These are phyloP conservation scores for Lichtheimia ramosa DNA, from an alignment of 371 early-diverging fungal genomes.

Conservation along the genomic window DNA sequence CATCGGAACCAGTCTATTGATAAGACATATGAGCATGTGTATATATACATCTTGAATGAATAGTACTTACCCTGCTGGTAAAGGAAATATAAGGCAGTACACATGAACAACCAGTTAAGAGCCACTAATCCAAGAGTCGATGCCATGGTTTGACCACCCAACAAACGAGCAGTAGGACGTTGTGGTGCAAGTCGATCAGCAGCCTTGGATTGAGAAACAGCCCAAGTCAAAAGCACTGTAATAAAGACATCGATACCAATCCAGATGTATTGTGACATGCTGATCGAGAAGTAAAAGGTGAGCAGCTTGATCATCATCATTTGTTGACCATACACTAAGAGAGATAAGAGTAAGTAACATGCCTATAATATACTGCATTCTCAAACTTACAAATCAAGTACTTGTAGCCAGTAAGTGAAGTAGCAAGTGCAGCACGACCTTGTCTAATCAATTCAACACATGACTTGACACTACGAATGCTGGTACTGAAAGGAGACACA, in stretches of 20 bases:
- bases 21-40: not conserved
- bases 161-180: slow-evolving; percentile 74
- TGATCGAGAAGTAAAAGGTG: slow-evolving; percentile 57
- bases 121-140: slow-evolving; percentile 64
- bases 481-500: slow-evolving; percentile 82
- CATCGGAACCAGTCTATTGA: slow-evolving; percentile 65
- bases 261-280: slow-evolving; percentile 65
- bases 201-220: slow-evolving; percentile 65
- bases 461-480: slow-evolving; percentile 30
- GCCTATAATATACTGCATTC: no score
- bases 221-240: slow-evolving; percentile 62
- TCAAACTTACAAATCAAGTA: slow-evolving; percentile 47
- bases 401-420: slow-evolving; percentile 77
- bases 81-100: slow-evolving; percentile 8
- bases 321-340: slow-evolving; percentile 66
- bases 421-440: slow-evolving; percentile 73
- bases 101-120: slow-evolving; percentile 66
- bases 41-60: not conserved
- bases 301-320: slow-evolving; percentile 61
- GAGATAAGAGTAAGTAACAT: no score
- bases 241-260: slow-evolving; percentile 70
- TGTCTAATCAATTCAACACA: slow-evolving; percentile 72
- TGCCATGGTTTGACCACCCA: slow-evolving; percentile 68
- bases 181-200: slow-evolving; percentile 48
- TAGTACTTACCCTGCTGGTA: not conserved